A percentile compares a stretch with the other conserved stretches of the same genome.
phyloP scores from a whole-genome alignment of 2,329 filamentous ascomycete genomes.

The Phyllosticta ampelicida region DNA sequence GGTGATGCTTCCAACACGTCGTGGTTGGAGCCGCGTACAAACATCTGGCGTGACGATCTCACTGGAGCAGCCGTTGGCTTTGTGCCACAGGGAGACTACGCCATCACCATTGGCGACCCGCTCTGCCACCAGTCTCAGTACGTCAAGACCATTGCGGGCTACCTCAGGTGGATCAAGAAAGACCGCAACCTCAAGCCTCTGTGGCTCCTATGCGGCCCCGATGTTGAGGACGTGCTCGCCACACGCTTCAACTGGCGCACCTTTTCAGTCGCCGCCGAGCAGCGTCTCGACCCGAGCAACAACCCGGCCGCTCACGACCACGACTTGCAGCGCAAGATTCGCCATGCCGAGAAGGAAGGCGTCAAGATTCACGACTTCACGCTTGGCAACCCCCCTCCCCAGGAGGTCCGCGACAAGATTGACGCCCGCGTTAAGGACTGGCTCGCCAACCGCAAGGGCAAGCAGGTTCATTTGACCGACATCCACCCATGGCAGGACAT shows the following conservation, averaged over 20 bases:
- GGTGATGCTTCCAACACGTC: slow-evolving; percentile 90
- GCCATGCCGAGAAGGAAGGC: slow-evolving; percentile 71
- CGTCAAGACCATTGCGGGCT: slow-evolving; percentile 58
- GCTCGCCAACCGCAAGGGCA: slow-evolving; percentile 69
- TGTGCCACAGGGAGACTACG: slow-evolving; percentile 64
- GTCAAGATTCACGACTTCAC: slow-evolving; percentile 67
- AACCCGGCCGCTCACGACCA: slow-evolving; percentile 56
- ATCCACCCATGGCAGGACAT: slow-evolving; percentile 80
- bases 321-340: slow-evolving; percentile 62
- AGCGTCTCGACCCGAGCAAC: slow-evolving; percentile 66
- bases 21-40: slow-evolving; percentile 81
- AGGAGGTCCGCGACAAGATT: slow-evolving; percentile 57
- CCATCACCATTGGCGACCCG: slow-evolving; percentile 78
- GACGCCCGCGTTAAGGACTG: slow-evolving; percentile 68
- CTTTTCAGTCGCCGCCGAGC: slow-evolving; percentile 78
- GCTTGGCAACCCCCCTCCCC: slow-evolving; percentile 50
- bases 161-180: slow-evolving; percentile 63
- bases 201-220: slow-evolving; percentile 78
- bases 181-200: slow-evolving; percentile 65
- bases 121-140: slow-evolving; percentile 74
- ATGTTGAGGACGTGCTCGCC: slow-evolving; percentile 69
- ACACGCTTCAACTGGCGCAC: slow-evolving; percentile 77
- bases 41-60: slow-evolving; percentile 69
- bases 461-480: slow-evolving; percentile 82
- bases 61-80: slow-evolving; percentile 82